Conservation (phyloP, 2,329 filamentous ascomycete genomes). For the Colletotrichum magnum region DNA sequence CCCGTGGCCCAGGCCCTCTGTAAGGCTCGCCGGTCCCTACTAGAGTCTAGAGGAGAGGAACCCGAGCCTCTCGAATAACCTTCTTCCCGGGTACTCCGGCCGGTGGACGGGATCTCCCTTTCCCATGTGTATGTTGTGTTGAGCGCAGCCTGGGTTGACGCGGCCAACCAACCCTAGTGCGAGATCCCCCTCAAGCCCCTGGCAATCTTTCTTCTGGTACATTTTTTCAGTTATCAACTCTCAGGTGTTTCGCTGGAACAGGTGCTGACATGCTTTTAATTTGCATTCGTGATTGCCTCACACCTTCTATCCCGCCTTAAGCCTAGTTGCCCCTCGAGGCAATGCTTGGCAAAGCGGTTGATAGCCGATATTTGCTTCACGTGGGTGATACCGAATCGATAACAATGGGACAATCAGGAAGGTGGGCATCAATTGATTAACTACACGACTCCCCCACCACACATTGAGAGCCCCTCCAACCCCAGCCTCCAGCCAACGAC, state of each 20-base stretch:
- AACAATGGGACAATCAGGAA: neutral
- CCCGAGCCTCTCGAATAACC: conserved; percentile 9
- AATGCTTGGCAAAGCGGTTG: conserved; percentile 5
- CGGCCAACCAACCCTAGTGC: neutral
- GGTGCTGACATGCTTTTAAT: neutral
- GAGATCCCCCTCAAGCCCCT: neutral
- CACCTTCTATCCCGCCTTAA: neutral
- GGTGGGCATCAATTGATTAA: too few species aligned
- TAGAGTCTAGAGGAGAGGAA: neutral
- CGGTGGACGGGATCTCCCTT: conserved; percentile 8
- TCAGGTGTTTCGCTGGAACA: too few species aligned
- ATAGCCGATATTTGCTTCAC: conserved; percentile 1
- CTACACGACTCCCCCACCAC: too few species aligned
- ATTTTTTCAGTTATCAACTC: neutral
- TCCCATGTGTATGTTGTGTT: neutral
- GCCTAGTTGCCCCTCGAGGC: neutral
- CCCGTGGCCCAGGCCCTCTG: neutral
- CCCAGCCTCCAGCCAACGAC: too few species aligned
- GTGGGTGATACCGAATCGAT: neutral
- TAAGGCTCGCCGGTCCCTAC: neutral
- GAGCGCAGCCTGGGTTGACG: neutral
- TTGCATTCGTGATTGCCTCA: conserved; percentile 3
- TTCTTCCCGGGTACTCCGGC: conserved; percentile 15
- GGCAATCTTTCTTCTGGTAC: conserved; percentile 13
- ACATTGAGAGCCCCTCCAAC: too few species aligned